Conservation (phyloP, 73 alveolate genomes). For the Symbiodinium natans region DNA sequence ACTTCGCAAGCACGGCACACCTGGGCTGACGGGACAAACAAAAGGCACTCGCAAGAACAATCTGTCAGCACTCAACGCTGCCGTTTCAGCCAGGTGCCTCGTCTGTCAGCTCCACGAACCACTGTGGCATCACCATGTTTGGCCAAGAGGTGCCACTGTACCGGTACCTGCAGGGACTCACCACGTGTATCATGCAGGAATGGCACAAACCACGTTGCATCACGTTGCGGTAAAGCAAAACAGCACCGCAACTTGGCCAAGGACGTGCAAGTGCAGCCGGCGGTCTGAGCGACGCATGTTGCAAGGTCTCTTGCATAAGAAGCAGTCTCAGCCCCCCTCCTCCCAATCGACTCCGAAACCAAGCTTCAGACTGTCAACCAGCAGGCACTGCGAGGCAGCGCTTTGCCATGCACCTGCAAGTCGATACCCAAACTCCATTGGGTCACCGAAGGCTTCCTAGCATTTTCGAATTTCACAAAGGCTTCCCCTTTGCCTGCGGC, state of each 20-base stretch:
- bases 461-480: too few species aligned
- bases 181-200: neutral
- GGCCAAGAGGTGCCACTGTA: slow-evolving; percentile 87
- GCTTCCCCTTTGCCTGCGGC: slow-evolving; percentile 24
- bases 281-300: neutral
- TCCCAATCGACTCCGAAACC: too few species aligned
- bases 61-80: too few species aligned
- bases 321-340: neutral
- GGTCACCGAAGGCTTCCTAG: neutral
- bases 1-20: slow-evolving; percentile 85
- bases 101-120: slow-evolving; percentile 77
- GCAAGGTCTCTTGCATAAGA: too few species aligned
- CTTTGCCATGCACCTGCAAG: slow-evolving; percentile 49
- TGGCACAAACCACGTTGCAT: neutral
- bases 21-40: neutral
- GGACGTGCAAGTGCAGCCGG: slow-evolving; percentile 9
- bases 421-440: neutral
- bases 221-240: neutral
- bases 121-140: slow-evolving; percentile 87
- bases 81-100: slow-evolving; percentile 8
- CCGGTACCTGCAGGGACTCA: slow-evolving; percentile 64
- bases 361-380: slow-evolving; percentile 54
- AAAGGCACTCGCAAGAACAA: too few species aligned
- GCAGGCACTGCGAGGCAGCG: slow-evolving; percentile 87
- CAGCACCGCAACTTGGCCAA: neutral